phyloP scores from a whole-genome alignment of 306 rosid species.

The Medicago ruthenica region DNA sequence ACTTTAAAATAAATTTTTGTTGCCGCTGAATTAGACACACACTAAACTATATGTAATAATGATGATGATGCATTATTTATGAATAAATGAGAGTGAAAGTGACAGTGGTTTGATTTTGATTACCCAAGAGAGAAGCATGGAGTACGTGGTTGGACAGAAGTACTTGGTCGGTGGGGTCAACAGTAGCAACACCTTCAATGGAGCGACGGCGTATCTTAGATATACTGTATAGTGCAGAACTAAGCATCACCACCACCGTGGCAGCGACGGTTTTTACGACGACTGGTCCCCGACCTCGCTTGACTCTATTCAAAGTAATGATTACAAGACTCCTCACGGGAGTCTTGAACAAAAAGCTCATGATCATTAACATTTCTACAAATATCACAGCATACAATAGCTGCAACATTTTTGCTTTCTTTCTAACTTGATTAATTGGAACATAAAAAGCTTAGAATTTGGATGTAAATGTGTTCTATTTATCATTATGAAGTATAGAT shows the following conservation, averaged over 20 bases:
- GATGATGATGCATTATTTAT: too few species aligned
- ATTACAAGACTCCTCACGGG: constrained; percentile 77
- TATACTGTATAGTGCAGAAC: constrained; percentile 57
- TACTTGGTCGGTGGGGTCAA: constrained; percentile 81
- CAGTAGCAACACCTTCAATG: constrained; percentile 49
- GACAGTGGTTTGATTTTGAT: constrained; percentile 7
- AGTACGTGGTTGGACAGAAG: constrained; percentile 73
- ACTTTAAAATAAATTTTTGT: too few species aligned
- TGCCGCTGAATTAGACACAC: too few species aligned
- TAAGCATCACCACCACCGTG: constrained; percentile 54
- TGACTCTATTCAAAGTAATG: constrained; percentile 61
- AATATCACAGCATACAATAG: constrained; percentile 58
- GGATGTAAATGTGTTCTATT: not conserved
- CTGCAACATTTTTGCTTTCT: constrained; percentile 58
- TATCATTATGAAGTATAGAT: not conserved
- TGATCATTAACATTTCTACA: constrained; percentile 58
- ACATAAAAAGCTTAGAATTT: not conserved
- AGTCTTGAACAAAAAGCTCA: constrained; percentile 62
- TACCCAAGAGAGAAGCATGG: constrained; percentile 89
- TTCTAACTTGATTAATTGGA: not conserved
- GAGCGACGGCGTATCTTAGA: constrained; percentile 55
- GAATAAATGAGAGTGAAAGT: not conserved
- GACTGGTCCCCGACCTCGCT: constrained; percentile 82
- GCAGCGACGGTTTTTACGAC: constrained; percentile 65
- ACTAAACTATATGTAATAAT: too few species aligned